Percentiles rank a stretch among this genome's conserved stretches.
Conservation (phyloP, 163 green algal species). For the Scenedesmus sp. region DNA sequence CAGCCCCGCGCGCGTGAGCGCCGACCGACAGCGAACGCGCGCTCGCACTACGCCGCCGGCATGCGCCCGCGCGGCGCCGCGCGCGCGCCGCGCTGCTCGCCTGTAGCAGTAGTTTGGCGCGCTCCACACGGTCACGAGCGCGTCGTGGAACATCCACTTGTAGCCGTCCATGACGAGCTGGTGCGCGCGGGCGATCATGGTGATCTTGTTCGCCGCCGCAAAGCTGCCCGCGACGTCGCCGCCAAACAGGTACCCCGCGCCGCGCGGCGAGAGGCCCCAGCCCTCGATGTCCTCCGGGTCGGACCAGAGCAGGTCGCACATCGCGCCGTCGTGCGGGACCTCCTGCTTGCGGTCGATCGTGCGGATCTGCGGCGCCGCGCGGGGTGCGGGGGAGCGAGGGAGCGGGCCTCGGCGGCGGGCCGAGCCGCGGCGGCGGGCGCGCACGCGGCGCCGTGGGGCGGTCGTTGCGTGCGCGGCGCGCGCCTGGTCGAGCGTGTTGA, state of each 20-base stretch:
- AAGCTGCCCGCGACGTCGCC: constrained; percentile 93
- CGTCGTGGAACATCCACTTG: constrained; percentile 98
- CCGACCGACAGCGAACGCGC: neutral
- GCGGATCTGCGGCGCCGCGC: constrained; percentile 75
- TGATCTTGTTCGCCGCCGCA: constrained; percentile 89
- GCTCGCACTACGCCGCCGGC: neutral
- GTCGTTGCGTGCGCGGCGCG: constrained; percentile 3
- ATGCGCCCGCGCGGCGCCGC: neutral
- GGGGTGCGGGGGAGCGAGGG: too few relatives aligned
- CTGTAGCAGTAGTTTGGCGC: constrained; percentile 98
- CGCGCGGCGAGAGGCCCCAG: constrained; percentile 95
- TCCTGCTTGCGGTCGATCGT: constrained; percentile 97
- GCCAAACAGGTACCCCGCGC: constrained; percentile 98
- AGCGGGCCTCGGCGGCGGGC: too few relatives aligned
- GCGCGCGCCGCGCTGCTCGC: constrained; percentile 34
- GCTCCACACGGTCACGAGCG: constrained; percentile 97
- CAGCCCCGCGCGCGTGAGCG: neutral
- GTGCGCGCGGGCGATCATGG: constrained; percentile 93
- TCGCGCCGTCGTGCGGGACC: constrained; percentile 97
- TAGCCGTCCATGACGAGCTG: constrained; percentile 99
- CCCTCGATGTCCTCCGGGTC: constrained; percentile 98
- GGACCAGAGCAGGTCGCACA: constrained; percentile 99
- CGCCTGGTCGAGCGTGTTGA: constrained; percentile 96
- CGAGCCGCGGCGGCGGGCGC: too few relatives aligned
- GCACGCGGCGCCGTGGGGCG: too few relatives aligned